Base-by-base conservation (phyloP, 257 asterid genomes). In the Salvia rosmarinus region DNA sequence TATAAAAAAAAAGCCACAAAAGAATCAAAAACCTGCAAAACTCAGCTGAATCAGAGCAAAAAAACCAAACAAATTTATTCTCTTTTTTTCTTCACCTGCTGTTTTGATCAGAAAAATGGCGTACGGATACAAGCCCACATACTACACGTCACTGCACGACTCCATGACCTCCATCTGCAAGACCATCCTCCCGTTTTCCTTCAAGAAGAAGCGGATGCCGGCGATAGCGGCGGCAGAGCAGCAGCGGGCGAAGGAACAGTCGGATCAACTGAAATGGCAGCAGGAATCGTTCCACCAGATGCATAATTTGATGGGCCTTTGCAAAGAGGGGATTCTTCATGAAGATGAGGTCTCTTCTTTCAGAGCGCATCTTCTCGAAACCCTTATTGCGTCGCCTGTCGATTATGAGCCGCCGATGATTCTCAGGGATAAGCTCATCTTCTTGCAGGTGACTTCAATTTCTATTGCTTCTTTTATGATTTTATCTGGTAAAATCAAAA, bases 211-310 rank as follows among this genome's bases (percentile, higher is more conserved):
- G 86, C 82, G 90, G 68, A 64, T 94, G 25, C 89, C 97, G 2
- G 99, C 96, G 0, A 91, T 94, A 5, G 91, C 83, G 1, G 99
- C 97, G 0, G 99, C 99, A 5, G 99, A 94, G 89, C 90, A 89
- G 75, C 88, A 82, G 34, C 87, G 80, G 13, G 82, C 91, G 43
- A 86, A 88, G 83, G 96, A 87, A 84, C 99, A 91, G 70, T 85
- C 97, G 5, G 99, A 89, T 61, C 88, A 89, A 79, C 77, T 94
- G 57, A 91, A 91, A 78, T 94, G 99, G 97, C 97, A 94, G 89
- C 99, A 94, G 68, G 97, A 94, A 21, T 86, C 96, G 0, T 94
- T 85, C 84, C 99, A 94, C 75, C 97, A 94, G 72, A 91, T 94
- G 0, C 92, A 85, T 25, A 89, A 90, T 65, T 50, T 94, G 74